Evolutionary conservation across 805 yeast genomes (phyloP).

Genomic region (Ogataea nonfermentans): DNA sequence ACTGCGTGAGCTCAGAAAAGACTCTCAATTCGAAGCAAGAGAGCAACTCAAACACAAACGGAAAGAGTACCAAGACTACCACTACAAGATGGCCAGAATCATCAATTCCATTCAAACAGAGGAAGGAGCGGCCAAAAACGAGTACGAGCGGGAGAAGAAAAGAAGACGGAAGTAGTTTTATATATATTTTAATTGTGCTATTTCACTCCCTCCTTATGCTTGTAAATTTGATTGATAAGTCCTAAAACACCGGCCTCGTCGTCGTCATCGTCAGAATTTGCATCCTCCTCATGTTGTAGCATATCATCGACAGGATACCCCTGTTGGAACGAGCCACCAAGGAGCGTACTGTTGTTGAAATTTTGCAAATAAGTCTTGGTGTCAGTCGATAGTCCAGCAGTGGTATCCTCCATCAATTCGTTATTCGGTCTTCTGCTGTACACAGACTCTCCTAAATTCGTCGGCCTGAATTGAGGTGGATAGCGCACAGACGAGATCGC

Average conservation of each 20-base stretch:
- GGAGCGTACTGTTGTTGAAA: conserved; percentile 31
- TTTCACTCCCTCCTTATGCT: conserved; percentile 37
- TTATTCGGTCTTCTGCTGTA: conserved; percentile 13
- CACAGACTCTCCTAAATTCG: conserved; percentile 18
- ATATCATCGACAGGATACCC: conserved; percentile 31
- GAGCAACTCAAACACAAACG: conserved; percentile 80
- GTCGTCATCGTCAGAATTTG: conserved; percentile 35
- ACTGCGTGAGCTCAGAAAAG: conserved; percentile 86
- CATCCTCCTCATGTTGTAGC: conserved; percentile 19
- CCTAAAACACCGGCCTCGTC: conserved; percentile 53
- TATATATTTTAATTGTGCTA: conserved; percentile 1
- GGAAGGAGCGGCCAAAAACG: conserved; percentile 93
- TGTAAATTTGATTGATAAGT: conserved; percentile 76
- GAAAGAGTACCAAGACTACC: conserved; percentile 72
- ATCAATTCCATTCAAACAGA: conserved; percentile 85
- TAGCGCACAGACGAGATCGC: conserved; percentile 20
- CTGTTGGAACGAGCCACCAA: conserved; percentile 46
- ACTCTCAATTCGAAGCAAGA: conserved; percentile 81
- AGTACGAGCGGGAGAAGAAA: conserved; percentile 83
- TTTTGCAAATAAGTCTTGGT: conserved; percentile 23
- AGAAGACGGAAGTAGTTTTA: conserved; percentile 30
- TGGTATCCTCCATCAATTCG: conserved; percentile 29
- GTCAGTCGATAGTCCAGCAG: conserved; percentile 29
- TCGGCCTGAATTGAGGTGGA: conserved; percentile 22
- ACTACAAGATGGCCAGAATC: conserved; percentile 83